Conservation (phyloP, 106 monocot species). For the Amphibolis antarctica region DNA sequence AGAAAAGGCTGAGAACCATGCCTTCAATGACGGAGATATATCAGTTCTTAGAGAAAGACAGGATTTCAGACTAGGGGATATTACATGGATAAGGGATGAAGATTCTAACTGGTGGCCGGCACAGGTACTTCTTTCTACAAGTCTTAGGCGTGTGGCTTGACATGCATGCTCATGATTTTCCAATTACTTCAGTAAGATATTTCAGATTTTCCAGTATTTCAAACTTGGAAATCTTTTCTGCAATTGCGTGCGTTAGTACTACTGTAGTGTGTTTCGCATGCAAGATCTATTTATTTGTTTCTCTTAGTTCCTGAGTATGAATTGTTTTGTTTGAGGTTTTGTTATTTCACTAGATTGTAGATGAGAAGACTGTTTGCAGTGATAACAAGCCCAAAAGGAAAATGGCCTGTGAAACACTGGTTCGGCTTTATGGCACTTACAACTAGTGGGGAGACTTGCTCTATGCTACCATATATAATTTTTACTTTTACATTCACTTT, state of each 20-base stretch:
- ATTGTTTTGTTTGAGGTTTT: no score
- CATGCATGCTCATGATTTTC: neutral
- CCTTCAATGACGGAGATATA: no score
- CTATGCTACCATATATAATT: no score
- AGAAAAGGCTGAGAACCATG: no score
- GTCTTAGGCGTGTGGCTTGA: neutral
- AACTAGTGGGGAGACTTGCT: neutral
- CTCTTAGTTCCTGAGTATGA: neutral
- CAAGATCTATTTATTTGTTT: neutral
- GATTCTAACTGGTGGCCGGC: slow-evolving; percentile 3
- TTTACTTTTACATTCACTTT: neutral
- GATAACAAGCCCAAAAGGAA: neutral
- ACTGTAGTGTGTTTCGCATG: no score
- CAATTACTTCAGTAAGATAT: neutral
- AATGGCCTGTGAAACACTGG: neutral
- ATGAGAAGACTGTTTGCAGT: neutral
- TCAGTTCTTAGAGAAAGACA: neutral
- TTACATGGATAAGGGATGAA: neutral
- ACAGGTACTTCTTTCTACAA: neutral
- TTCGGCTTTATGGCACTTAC: neutral
- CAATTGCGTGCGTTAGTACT: no score
- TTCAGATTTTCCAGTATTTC: no score
- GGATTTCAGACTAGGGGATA: neutral
- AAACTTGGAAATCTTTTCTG: no score
- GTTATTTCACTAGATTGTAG: slow-evolving; percentile 1